Base-by-base conservation (phyloP, 768 basidiomycete genomes). In the Kwoniella europaea region DNA sequence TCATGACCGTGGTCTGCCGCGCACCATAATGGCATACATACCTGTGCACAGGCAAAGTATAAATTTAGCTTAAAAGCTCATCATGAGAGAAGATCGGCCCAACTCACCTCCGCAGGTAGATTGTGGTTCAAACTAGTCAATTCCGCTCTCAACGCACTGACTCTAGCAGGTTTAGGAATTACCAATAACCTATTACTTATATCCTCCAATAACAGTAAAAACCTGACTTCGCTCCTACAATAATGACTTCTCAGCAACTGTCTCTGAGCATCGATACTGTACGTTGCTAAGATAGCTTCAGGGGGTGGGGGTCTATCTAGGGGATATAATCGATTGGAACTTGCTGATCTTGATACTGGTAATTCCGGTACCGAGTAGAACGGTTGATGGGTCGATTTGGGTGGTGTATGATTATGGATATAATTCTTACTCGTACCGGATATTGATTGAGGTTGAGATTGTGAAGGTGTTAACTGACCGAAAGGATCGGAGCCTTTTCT, bases 141-240 rank as follows among this genome's bases (percentile, higher is more conserved):
- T 82, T 98, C 97, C 42, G 97, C 97, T 80, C 97, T 87, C 56
- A 99, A 85, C n/a, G 97, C 95, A 82, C 94, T 96, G 53, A 98
- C 91, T 50, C 96, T 90, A 13, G 97, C 97, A 56, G 92, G 94
- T 79, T 91, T 91, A 15, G 97, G 97, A 0, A 99, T 90, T 29
- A 97, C 90, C 60, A 99, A 85, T 46, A 99, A 87, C 61, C 92
- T 88, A 79, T 96, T 96, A 74, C 91, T 93, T 76, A 99, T 95
- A 79, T 90, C 91, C 83, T 98, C 96, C 59, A 99, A 87, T 18
- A 89, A 88, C 59, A 94, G 88, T 63, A 98, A 83, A 83, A 98
- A 97, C 85, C 91, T 89, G 60, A 95, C 88, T 91, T 95, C 79
- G 91, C 93, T 89, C 91, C 92, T 89, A 84, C 90, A 94, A 83